These are phyloP conservation scores for Rhizopogon vesiculosus DNA, from an alignment of 768 basidiomycete genomes.

Conservation along the genomic window DNA sequence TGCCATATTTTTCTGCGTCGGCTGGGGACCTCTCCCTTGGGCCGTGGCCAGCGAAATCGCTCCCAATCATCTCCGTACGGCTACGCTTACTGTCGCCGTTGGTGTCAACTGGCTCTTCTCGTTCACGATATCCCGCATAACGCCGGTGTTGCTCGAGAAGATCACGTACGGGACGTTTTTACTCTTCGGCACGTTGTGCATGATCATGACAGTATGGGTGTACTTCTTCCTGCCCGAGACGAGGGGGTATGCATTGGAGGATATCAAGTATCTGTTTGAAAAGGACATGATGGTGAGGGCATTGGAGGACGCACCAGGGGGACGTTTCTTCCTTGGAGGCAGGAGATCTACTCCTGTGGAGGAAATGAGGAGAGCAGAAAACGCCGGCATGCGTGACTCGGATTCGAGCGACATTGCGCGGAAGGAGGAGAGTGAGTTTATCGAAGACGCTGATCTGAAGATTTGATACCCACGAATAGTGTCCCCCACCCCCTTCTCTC, in stretches of 20 bases:
- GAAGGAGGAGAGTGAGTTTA: background rate
- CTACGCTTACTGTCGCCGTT: constrained; percentile 32
- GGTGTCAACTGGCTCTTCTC: constrained; percentile 44
- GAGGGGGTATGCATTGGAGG: constrained; percentile 38
- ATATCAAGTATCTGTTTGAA: constrained; percentile 41
- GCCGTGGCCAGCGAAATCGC: constrained; percentile 28
- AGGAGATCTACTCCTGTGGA: constrained; percentile 12
- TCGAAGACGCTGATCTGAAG: background rate
- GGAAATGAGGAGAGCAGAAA: constrained; percentile 6
- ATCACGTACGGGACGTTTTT: constrained; percentile 38
- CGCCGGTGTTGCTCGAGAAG: constrained; percentile 32
- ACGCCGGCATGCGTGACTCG: background rate
- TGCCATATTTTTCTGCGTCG: constrained; percentile 41
- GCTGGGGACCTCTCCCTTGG: constrained; percentile 34
- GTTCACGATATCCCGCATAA: constrained; percentile 41
- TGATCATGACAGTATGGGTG: constrained; percentile 38
- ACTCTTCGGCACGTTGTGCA: constrained; percentile 36
- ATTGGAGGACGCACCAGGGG: constrained; percentile 37
- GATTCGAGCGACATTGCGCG: background rate
- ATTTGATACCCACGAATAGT: background rate
- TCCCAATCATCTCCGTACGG: constrained; percentile 39
- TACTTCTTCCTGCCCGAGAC: constrained; percentile 45
- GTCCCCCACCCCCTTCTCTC: too few relatives aligned
- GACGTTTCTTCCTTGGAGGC: constrained; percentile 28
- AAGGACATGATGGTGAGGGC: constrained; percentile 30